Base-by-base conservation (phyloP, 2,329 filamentous ascomycete species). In the Colletotrichum chlorophyti region DNA sequence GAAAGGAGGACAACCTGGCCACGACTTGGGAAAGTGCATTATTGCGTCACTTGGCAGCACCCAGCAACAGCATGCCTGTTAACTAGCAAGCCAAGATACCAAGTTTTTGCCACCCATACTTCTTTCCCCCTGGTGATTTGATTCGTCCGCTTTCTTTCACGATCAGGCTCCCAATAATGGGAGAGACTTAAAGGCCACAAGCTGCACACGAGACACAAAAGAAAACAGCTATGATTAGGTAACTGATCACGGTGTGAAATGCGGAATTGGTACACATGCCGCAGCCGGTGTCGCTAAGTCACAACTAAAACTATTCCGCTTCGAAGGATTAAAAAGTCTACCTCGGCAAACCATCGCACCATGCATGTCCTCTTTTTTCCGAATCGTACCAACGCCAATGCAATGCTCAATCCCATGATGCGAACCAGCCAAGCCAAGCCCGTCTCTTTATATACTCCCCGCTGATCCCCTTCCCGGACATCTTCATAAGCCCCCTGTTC, bases 331-430 rank as follows among this genome's bases (percentile, higher is more conserved):
- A 51, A 38, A 57, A 7, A 41, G 9, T 47, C 27, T 53, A 35
- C 40, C 42, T 26, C 37, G 23, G 34, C 45, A 54, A 49, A 53
- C 34, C 35, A 24, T 54, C 24, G 51, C 43, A 27, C 45, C 51
- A n/a, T n/a, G n/a, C 57, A 43, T 34, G 31, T 50, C 37, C 51
- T 43, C 21, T 37, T 47, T 43, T 45, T 41, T 24, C 12, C 32
- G 7, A n/a, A 31, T 49, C 46, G 52, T 60, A 40, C 52, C 57
- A 60, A 60, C 57, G 57, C 57, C 57, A 50, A 50, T 57, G 57
- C 57, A 57, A 60, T 60, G 57, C 57, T 49, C n/a, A n/a, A n/a
- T 60, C 19, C 57, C 45, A 27, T 58, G 29, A 48, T 60, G 38
- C 19, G 40, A 57, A 58, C 46, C 34, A 49, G 17, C 17, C 34